These are phyloP conservation scores for Hypoxylon sp. DNA, from an alignment of 2,329 filamentous ascomycete genomes.

Conservation along the genomic window DNA sequence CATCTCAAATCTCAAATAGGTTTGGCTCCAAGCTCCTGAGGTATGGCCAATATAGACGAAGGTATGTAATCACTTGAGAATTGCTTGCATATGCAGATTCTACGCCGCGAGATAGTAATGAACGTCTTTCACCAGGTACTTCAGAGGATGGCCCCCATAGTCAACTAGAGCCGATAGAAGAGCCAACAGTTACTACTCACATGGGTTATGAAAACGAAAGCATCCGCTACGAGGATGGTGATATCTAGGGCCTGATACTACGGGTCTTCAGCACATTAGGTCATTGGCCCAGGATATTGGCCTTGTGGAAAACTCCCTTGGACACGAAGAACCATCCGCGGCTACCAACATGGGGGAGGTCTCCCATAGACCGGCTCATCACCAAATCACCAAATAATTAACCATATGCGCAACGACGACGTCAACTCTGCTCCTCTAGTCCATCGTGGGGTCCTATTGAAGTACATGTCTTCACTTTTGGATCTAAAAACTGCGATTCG, in stretches of 20 bases:
- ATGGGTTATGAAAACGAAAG: neutral
- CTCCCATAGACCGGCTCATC: neutral
- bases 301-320: no score
- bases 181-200: neutral
- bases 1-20: no score
- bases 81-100: neutral
- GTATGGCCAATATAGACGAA: neutral
- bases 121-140: neutral
- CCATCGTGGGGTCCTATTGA: neutral
- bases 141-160: neutral
- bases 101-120: neutral
- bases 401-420: conserved; percentile 3
- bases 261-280: neutral
- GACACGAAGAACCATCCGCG: neutral
- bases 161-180: neutral
- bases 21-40: no score
- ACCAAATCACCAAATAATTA: neutral
- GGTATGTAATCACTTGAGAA: neutral
- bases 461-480: neutral
- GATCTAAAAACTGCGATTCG: conserved; percentile 15
- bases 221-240: neutral
- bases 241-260: neutral
- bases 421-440: neutral
- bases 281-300: neutral
- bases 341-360: neutral